Percentiles rank a stretch among this genome's conserved stretches.
Evolutionary conservation across 1,139 yeast species (phyloP).

Genomic region (Zygosaccharomyces pseudobailii): DNA sequence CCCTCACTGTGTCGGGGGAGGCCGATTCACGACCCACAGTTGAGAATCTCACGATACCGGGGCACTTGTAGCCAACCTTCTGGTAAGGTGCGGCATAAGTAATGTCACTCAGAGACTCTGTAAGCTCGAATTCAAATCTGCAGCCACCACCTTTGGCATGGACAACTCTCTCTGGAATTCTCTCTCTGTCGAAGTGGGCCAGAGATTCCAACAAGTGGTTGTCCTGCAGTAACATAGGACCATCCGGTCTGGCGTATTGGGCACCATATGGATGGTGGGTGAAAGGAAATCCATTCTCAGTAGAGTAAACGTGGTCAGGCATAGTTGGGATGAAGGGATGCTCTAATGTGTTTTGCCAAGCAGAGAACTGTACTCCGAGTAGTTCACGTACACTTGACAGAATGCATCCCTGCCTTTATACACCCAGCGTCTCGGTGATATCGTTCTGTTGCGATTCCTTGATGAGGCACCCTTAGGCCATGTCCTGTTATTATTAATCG

Average conservation of each 20-base stretch:
- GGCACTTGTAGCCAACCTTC: constrained; percentile 71
- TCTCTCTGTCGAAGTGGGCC: constrained; percentile 82
- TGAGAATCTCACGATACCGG: constrained; percentile 70
- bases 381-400: no score
- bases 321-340: neutral
- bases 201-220: constrained; percentile 70
- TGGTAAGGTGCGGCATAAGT: constrained; percentile 67
- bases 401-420: neutral
- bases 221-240: constrained; percentile 76
- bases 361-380: neutral
- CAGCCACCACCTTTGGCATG: constrained; percentile 93
- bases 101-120: constrained; percentile 75
- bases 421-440: neutral
- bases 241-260: constrained; percentile 62
- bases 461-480: neutral
- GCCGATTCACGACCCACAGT: constrained; percentile 89
- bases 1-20: constrained; percentile 81
- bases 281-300: constrained; percentile 63
- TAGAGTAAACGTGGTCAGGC: constrained; percentile 42
- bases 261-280: constrained; percentile 55
- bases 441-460: neutral
- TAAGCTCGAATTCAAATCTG: constrained; percentile 71
- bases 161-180: constrained; percentile 86
- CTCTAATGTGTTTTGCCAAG: neutral
- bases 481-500: neutral